Conservation (phyloP, 192 early-diverging fungal species). For the Entrophospora sp. region DNA sequence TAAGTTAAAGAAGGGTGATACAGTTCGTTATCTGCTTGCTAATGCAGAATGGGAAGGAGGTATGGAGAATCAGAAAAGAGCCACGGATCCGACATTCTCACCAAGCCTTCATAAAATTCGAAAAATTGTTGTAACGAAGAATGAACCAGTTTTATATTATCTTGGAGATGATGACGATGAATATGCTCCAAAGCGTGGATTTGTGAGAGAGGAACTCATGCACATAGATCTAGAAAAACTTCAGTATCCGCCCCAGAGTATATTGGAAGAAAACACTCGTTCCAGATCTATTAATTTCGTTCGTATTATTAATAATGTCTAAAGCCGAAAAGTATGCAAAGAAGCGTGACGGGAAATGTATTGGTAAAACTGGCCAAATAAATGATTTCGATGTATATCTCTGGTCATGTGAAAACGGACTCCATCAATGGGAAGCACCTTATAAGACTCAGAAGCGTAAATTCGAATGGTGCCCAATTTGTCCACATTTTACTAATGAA, state of each 20-base stretch:
- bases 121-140: too few species aligned
- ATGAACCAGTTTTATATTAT: constrained; percentile 1
- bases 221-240: not conserved
- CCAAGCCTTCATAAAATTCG: not conserved
- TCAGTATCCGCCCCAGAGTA: not conserved
- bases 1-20: not conserved
- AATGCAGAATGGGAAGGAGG: too few species aligned
- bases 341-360: not conserved
- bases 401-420: not conserved
- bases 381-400: constrained; percentile 3
- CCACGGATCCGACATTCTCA: not conserved
- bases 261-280: too few species aligned
- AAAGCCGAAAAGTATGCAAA: not conserved
- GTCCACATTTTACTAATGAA: not conserved
- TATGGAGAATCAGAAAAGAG: too few species aligned
- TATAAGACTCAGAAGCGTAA: not conserved
- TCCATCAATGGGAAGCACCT: not conserved
- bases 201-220: not conserved
- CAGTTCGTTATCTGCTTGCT: not conserved
- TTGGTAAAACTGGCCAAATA: constrained; percentile 11
- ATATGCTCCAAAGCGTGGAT: not conserved
- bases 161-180: not conserved
- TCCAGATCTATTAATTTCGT: too few species aligned
- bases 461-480: constrained; percentile 4
- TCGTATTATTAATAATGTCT: not conserved